Evolutionary conservation across 2,329 filamentous ascomycete genomes (phyloP).

Genomic region (Cladosporium sp.): DNA sequence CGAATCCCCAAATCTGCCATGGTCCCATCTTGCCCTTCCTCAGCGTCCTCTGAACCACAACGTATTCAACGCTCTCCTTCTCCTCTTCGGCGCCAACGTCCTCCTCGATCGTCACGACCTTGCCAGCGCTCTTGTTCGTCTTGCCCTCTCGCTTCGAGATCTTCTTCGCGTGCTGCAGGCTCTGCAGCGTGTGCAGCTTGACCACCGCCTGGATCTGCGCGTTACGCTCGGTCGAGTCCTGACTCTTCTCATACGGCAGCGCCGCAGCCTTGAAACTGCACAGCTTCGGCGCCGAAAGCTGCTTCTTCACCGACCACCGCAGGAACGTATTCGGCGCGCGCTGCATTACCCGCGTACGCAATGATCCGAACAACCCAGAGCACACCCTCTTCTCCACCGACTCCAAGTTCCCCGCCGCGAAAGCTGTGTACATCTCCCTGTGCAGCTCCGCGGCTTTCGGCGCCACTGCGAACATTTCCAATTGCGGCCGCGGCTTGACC

Average conservation of each 20-base stretch:
- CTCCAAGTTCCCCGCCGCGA: conserved; percentile 43
- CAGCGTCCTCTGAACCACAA: conserved; percentile 51
- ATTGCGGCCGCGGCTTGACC: conserved; percentile 28
- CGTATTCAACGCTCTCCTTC: conserved; percentile 50
- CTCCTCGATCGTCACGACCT: conserved; percentile 32
- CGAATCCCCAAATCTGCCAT: conserved; percentile 55
- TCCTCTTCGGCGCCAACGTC: conserved; percentile 31
- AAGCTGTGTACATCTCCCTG: conserved; percentile 47
- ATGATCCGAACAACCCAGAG: conserved; percentile 25
- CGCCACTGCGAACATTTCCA: conserved; percentile 40
- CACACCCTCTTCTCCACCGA: conserved; percentile 25
- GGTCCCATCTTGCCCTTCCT: conserved; percentile 43
- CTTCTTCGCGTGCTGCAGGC: conserved; percentile 28
- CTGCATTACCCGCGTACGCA: conserved; percentile 38
- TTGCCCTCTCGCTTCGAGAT: conserved; percentile 5
- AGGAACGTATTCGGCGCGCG: conserved; percentile 37
- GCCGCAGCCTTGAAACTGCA: conserved; percentile 28
- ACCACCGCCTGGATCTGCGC: conserved; percentile 34
- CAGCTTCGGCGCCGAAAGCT: conserved; percentile 29
- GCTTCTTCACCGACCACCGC: conserved; percentile 34
- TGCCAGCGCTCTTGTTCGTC: conserved; percentile 13
- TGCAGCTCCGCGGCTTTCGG: conserved; percentile 45
- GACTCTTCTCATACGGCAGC: conserved; percentile 18
- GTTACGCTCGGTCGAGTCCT: conserved; percentile 2
- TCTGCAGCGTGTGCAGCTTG: conserved; percentile 31